Conservation (phyloP, 805 yeast genomes). For the Zygosaccharomyces pseudorouxii region DNA sequence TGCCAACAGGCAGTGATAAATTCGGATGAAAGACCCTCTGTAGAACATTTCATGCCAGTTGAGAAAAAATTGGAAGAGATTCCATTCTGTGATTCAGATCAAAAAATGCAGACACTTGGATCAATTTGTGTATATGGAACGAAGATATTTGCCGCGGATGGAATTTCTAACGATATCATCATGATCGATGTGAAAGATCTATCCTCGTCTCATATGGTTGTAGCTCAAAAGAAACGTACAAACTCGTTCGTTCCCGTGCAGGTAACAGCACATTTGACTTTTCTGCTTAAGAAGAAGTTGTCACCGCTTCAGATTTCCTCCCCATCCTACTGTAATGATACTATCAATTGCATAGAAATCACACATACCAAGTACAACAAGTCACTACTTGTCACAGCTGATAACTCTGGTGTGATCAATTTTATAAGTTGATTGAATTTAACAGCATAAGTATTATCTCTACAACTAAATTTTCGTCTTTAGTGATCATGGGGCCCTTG, state of each 20-base stretch:
- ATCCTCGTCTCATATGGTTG: constrained; percentile 10
- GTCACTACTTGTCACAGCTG: constrained; percentile 16
- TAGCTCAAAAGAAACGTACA: constrained; percentile 6
- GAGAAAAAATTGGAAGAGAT: constrained; percentile 11
- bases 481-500: background rate
- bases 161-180: constrained; percentile 17
- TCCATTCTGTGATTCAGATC: constrained; percentile 1
- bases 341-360: constrained; percentile 8
- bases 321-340: constrained; percentile 9
- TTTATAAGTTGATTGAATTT: constrained; percentile 6
- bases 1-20: constrained; percentile 45
- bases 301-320: background rate
- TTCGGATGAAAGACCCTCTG: constrained; percentile 23
- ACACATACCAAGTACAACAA: background rate
- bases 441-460: background rate
- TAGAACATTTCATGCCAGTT: constrained; percentile 18
- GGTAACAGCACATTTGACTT: constrained; percentile 22
- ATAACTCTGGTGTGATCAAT: constrained; percentile 23
- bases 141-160: constrained; percentile 19
- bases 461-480: background rate
- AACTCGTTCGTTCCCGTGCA: constrained; percentile 13
- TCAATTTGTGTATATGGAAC: constrained; percentile 12
- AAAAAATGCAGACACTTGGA: constrained; percentile 3
- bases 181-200: constrained; percentile 17
- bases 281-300: constrained; percentile 12